Base-by-base conservation (phyloP, 148 eudicot genomes). In the Chenopodium berlandieri region DNA sequence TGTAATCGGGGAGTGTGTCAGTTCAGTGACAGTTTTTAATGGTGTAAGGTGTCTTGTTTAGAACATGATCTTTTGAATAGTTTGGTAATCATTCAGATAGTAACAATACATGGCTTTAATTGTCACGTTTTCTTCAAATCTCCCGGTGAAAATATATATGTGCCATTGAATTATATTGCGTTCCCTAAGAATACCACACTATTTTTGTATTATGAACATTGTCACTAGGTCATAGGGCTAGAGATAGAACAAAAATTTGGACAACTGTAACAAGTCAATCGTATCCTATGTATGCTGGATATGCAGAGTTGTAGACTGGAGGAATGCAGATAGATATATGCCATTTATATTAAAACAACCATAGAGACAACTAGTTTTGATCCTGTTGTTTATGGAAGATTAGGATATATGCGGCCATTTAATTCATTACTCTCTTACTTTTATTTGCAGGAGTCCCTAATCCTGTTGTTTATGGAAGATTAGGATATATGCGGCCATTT, bases 401-500 rank as follows among this genome's bases (percentile, higher is more conserved):
- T 47, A 56, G 14, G 22, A 27, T 17, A 25, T 34, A 22, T 34
- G 17, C 23, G 17, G 27, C 31, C 54, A 32, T 62, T 66, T n/a
- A 67, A 20, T 58, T n/a, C 63, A 17, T 44, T 52, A 50, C 31
- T 22, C 14, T 23, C 16, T 27, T 85, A 25, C 30, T 25, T 77
- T 23, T 44, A 75, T 79, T 60, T 85, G 85, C 94, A 96, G 99
- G 99, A 77, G 89, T 96, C 58, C 97, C 99, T 30, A 96, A 90
- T 23, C 23, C 23, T 23, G 23, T 23, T 23, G 23, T 23, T 23
- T 23, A 23, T 23, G 23, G 23, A 23, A 23, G 23, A 23, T 23
- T 23, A 23, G 23, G 23, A 0, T 23, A 23, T 23, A 23, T 23
- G 23, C 23, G 23, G 23, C 23, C 23, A 23, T 23, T 23, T 23